Evolutionary conservation across 2,329 filamentous ascomycete genomes (phyloP).

Genomic region (Ascochyta pisi): DNA sequence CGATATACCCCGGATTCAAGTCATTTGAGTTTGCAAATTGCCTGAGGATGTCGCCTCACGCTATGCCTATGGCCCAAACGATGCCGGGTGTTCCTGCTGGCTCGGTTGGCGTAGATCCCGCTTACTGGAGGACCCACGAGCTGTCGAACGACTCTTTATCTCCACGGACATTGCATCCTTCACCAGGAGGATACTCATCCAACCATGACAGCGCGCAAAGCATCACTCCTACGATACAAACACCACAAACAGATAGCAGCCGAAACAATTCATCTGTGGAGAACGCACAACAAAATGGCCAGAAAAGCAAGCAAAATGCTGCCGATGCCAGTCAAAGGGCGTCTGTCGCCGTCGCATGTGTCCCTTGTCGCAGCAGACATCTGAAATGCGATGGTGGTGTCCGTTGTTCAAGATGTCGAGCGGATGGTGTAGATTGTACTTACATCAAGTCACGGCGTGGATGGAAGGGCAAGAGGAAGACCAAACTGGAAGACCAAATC

Average conservation of each 20-base stretch:
- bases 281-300: slow-evolving; percentile 26
- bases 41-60: slow-evolving; percentile 25
- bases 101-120: slow-evolving; percentile 43
- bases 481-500: slow-evolving; percentile 42
- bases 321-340: slow-evolving; percentile 27
- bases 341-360: slow-evolving; percentile 56
- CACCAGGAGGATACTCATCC: slow-evolving; percentile 39
- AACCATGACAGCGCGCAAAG: slow-evolving; percentile 39
- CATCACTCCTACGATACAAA: slow-evolving; percentile 42
- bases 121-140: slow-evolving; percentile 43
- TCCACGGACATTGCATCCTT: slow-evolving; percentile 33
- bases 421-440: slow-evolving; percentile 55
- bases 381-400: slow-evolving; percentile 61
- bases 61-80: slow-evolving; percentile 39
- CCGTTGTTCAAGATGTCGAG: slow-evolving; percentile 57
- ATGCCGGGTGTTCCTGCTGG: slow-evolving; percentile 32
- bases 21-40: slow-evolving; percentile 9
- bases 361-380: slow-evolving; percentile 60
- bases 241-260: slow-evolving; percentile 37
- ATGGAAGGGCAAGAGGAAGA: slow-evolving; percentile 54
- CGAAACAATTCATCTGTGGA: slow-evolving; percentile 22
- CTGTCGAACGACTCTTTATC: slow-evolving; percentile 30
- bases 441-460: slow-evolving; percentile 62
- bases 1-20: slow-evolving; percentile 15
- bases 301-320: slow-evolving; percentile 27